Percentiles rank a stretch among this genome's conserved stretches.
Conservation (phyloP, 129 eudicot species). For the Centaurea solstitialis region DNA sequence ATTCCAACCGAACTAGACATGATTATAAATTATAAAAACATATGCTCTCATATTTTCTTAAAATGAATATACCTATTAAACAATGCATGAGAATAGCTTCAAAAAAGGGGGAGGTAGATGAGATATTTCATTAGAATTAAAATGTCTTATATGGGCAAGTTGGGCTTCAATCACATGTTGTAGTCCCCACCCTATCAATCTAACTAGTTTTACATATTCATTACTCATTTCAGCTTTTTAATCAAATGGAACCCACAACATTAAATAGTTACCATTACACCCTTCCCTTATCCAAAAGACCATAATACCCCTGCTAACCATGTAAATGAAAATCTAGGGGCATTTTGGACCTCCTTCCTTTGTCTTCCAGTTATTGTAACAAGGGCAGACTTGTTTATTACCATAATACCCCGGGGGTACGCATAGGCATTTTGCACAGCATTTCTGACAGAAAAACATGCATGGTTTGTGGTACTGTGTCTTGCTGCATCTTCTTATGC, state of each 20-base stretch:
- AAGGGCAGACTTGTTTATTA: slow-evolving; percentile 71
- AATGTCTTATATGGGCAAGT: not conserved
- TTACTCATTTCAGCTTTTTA: not conserved
- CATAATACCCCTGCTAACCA: not conserved
- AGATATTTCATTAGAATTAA: slow-evolving; percentile 7
- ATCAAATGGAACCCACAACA: not conserved
- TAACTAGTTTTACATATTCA: slow-evolving; percentile 4
- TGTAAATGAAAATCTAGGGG: slow-evolving; percentile 34
- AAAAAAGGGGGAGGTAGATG: not conserved
- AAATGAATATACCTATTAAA: not conserved
- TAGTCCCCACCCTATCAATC: slow-evolving; percentile 5
- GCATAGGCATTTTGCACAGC: slow-evolving; percentile 70
- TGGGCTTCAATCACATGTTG: slow-evolving; percentile 5
- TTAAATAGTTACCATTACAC: not conserved
- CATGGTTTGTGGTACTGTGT: slow-evolving; percentile 77
- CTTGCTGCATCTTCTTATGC: slow-evolving; percentile 62
- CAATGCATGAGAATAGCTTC: not conserved
- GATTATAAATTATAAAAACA: too few relatives aligned
- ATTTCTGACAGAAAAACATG: slow-evolving; percentile 75
- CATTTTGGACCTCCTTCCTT: slow-evolving; percentile 76
- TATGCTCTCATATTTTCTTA: not conserved
- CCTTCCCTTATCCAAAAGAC: not conserved
- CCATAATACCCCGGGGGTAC: slow-evolving; percentile 84
- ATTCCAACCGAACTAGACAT: too few relatives aligned
- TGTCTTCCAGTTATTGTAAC: slow-evolving; percentile 89